Percentiles rank a stretch among this genome's conserved stretches.
phyloP scores from a whole-genome alignment of 1,284 basidiomycete species.

The Xanthoconium separans region DNA sequence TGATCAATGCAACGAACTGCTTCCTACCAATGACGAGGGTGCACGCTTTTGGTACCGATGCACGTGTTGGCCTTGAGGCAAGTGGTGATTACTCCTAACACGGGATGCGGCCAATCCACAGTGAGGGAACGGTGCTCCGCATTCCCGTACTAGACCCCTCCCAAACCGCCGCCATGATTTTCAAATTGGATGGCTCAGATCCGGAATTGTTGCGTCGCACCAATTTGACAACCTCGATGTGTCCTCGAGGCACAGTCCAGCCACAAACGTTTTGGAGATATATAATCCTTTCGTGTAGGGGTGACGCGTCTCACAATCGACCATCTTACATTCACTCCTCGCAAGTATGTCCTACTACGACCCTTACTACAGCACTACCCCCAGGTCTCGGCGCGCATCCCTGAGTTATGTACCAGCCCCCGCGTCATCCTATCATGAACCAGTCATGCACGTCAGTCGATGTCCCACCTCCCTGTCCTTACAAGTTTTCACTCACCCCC shows the following conservation, averaged over 20 bases:
- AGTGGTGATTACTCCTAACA: slow-evolving; percentile 8
- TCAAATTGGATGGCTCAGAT: slow-evolving; percentile 24
- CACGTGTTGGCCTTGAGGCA: slow-evolving; percentile 27
- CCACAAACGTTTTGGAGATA: slow-evolving; percentile 18
- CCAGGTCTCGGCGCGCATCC: slow-evolving; percentile 30
- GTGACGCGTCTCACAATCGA: not conserved
- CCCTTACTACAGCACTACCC: slow-evolving; percentile 24
- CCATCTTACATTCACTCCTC: slow-evolving; percentile 10
- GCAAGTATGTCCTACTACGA: slow-evolving; percentile 34
- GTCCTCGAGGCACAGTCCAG: slow-evolving; percentile 30
- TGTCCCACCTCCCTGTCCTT: not conserved
- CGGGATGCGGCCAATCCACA: not conserved
- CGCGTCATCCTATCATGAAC: slow-evolving; percentile 25
- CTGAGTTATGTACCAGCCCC: slow-evolving; percentile 27
- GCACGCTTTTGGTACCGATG: not conserved
- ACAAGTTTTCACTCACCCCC: slow-evolving; percentile 5
- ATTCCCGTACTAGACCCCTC: slow-evolving; percentile 9
- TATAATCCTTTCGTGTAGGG: slow-evolving; percentile 20
- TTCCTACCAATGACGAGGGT: slow-evolving; percentile 1
- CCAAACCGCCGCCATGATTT: slow-evolving; percentile 15
- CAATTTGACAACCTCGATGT: slow-evolving; percentile 23
- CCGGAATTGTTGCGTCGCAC: slow-evolving; percentile 10
- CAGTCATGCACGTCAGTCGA: slow-evolving; percentile 18
- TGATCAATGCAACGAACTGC: not conserved
- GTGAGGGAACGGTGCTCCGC: slow-evolving; percentile 24